phyloP scores from a whole-genome alignment of 2,329 filamentous ascomycete species.

The Ciborinia camelliae region DNA sequence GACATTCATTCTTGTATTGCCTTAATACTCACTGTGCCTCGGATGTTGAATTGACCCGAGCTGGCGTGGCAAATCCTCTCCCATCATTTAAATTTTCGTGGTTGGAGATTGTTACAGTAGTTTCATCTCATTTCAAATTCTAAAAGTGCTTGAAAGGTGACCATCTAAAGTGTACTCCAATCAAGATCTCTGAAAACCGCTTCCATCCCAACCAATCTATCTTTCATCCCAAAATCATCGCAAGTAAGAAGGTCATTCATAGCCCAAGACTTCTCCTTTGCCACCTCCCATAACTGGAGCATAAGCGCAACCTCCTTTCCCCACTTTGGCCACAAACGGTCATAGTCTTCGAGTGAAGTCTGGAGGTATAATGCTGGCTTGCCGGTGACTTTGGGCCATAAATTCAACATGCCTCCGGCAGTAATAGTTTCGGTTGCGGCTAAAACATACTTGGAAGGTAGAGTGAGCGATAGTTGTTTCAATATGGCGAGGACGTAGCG shows the following conservation, averaged over 20 bases:
- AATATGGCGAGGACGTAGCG: not conserved
- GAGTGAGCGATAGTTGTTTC: not conserved
- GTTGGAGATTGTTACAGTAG: not conserved
- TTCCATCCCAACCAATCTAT: not conserved
- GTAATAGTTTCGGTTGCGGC: not conserved
- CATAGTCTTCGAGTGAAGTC: not conserved
- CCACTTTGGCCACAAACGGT: not conserved
- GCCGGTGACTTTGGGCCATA: not conserved
- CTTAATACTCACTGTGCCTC: not conserved
- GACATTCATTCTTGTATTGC: not conserved
- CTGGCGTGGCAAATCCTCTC: not conserved
- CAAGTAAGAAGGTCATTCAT: not conserved
- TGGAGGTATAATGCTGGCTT: not conserved
- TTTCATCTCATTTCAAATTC: not conserved
- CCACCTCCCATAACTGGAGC: not conserved
- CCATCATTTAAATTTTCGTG: not conserved
- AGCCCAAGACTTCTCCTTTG: not conserved
- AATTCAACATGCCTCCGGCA: not conserved
- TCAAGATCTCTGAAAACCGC: not conserved
- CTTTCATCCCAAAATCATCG: not conserved
- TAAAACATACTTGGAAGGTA: not conserved
- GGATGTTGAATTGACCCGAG: not conserved
- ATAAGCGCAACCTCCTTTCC: not conserved
- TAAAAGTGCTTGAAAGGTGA: not conserved
- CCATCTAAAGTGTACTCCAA: not conserved